Evolutionary conservation across 139 green algal species (phyloP).

Genomic region (Desmodesmus armatus): DNA sequence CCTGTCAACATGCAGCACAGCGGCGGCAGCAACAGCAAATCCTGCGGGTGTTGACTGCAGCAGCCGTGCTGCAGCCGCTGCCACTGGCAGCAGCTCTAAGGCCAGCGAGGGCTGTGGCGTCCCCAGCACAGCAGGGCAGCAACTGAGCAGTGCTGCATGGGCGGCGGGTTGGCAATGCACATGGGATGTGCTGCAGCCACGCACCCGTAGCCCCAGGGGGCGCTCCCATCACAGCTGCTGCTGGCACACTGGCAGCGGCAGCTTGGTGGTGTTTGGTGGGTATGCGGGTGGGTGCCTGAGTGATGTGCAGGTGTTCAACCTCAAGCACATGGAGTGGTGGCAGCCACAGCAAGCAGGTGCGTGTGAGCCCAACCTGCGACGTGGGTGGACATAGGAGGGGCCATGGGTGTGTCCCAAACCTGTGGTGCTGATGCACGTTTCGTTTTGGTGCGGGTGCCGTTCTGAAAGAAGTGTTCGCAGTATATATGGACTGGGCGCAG

Average conservation of each 20-base stretch:
- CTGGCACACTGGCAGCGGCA: conserved; percentile 31
- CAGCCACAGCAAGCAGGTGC: conserved; percentile 51
- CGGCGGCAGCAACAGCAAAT: neutral
- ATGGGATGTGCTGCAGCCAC: conserved; percentile 23
- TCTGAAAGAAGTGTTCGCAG: too few relatives aligned
- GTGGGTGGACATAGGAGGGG: too few relatives aligned
- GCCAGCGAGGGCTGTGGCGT: neutral
- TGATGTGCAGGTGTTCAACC: conserved; percentile 63
- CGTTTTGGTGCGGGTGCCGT: too few relatives aligned
- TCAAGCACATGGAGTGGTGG: conserved; percentile 62
- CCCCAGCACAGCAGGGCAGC: neutral
- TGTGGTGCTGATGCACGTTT: too few relatives aligned
- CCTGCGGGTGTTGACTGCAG: neutral
- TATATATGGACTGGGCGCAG: too few relatives aligned
- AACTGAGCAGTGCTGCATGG: neutral
- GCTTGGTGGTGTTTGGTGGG: conserved; percentile 62
- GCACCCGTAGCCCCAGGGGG: conserved; percentile 45
- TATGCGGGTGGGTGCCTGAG: conserved; percentile 48
- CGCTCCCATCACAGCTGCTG: conserved; percentile 58
- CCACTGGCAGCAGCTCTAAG: neutral
- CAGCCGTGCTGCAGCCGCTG: neutral
- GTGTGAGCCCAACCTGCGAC: too few relatives aligned
- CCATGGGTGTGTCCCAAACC: too few relatives aligned
- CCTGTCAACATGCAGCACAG: neutral
- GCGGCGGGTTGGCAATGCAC: neutral